Evolutionary conservation across 768 basidiomycete genomes (phyloP), one percentile per base, ranked within the genome.

Genomic region (Russula sp.): DNA sequence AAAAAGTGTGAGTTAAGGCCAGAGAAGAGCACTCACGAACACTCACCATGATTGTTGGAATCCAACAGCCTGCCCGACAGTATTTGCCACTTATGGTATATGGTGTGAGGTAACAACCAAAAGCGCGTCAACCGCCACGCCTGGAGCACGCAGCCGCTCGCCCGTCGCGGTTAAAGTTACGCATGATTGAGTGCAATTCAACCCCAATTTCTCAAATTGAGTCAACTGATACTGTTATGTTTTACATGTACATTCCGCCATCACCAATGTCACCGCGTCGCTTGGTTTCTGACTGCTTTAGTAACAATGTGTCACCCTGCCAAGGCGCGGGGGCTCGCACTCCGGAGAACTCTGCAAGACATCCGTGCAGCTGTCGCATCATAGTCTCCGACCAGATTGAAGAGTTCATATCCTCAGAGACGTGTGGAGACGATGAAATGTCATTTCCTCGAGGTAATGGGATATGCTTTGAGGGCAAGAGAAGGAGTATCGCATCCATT

Each of bases 221-320:
- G 20, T 28, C 11, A 34, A n/a, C 24, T 13, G 32, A 22, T 51
- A 40, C 42, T 44, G 42, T 4, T 24, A 51, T 28, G 48, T 40
- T 59, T 63, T 62, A 70, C 30, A 70, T 69, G 57, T 70, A 70
- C 69, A 70, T 70, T 24, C 69, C 64, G 4, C 69, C 69, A 6
- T 70, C 69, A 18, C 68, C 65, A 34, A 69, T 64, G 42, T 69
- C 63, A 34, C 65, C 61, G 1, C 50, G 51, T 16, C 60, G 48
- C 46, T 46, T 56, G 14, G n/a, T 54, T 36, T 38, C 49, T 50
- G 44, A 30, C 34, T 48, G 57, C n/a, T 51, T 66, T 26, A 24
- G 32, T 18, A n/a, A 48, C 18, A 34, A n/a, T 20, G 56, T 36
- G 38, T 49, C 36, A 48, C 44, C 61, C 57, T 62, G 61, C 68